These are phyloP conservation scores for Apiotrichum gracile DNA, from an alignment of 1,284 basidiomycete genomes.

Conservation along the genomic window DNA sequence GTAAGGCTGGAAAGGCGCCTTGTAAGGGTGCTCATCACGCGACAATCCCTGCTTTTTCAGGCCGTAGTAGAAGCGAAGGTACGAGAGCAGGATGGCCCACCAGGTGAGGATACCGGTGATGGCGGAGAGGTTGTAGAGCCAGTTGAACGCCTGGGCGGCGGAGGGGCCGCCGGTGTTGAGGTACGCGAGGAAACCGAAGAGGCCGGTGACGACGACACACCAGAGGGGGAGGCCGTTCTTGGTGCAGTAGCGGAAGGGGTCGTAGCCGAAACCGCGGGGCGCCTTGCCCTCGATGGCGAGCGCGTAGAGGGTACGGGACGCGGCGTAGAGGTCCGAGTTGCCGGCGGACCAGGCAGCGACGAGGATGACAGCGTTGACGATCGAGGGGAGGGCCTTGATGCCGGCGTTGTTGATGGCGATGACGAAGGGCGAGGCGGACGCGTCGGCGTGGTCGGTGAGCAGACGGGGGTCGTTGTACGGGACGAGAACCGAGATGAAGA, in stretches of 20 bases:
- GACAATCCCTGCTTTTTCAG: slow-evolving; percentile 56
- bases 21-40: slow-evolving; percentile 55
- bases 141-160: slow-evolving; percentile 50
- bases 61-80: slow-evolving; percentile 66
- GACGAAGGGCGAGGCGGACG: slow-evolving; percentile 64
- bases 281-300: slow-evolving; percentile 71
- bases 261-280: slow-evolving; percentile 43
- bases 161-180: slow-evolving; percentile 46
- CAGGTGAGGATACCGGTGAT: slow-evolving; percentile 65
- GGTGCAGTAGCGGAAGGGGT: slow-evolving; percentile 51
- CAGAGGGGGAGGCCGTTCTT: slow-evolving; percentile 65
- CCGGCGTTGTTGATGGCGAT: slow-evolving; percentile 73
- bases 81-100: slow-evolving; percentile 64
- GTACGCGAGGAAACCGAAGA: slow-evolving; percentile 54
- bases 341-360: slow-evolving; percentile 78
- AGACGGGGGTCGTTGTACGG: slow-evolving; percentile 62
- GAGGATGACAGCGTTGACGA: slow-evolving; percentile 54
- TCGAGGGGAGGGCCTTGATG: slow-evolving; percentile 58
- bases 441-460: slow-evolving; percentile 52
- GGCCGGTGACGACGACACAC: slow-evolving; percentile 53
- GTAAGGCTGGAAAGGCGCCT: slow-evolving; percentile 32
- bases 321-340: slow-evolving; percentile 71
- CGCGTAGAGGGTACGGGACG: slow-evolving; percentile 77
- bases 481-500: slow-evolving; percentile 65
- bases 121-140: slow-evolving; percentile 62